These are phyloP conservation scores for Erucastrum elatum DNA, from an alignment of 345 rosid genomes.

Conservation along the genomic window DNA sequence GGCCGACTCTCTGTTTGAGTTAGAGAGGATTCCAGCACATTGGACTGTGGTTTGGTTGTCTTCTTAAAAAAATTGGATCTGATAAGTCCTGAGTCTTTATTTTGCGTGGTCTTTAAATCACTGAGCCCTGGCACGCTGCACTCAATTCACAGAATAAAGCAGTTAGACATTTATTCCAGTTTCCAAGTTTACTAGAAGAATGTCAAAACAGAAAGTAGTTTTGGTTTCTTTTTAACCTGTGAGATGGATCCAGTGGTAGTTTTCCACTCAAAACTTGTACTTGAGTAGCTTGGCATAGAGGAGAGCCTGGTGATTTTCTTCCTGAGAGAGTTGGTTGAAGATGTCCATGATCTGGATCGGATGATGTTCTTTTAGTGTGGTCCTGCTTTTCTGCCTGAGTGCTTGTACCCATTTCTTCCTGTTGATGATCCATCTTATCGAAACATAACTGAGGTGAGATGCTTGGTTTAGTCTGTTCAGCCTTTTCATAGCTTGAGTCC, in stretches of 20 bases:
- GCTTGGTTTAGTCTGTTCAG: conserved; percentile 16
- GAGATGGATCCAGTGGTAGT: conserved; percentile 34
- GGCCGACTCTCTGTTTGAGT: conserved; percentile 36
- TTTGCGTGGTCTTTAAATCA: conserved; percentile 30
- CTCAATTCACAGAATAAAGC: conserved; percentile 12
- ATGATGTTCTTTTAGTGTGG: conserved; percentile 14
- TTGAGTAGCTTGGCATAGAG: conserved; percentile 29
- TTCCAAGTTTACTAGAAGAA: conserved; percentile 4
- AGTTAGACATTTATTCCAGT: conserved; percentile 2
- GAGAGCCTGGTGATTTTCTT: conserved; percentile 24
- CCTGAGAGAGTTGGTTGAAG: conserved; percentile 27
- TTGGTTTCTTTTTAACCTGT: conserved; percentile 46
- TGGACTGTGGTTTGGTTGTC: conserved; percentile 37
- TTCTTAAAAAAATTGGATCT: conserved; percentile 43
- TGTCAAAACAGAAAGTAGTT: conserved; percentile 1
- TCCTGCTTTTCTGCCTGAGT: conserved; percentile 23
- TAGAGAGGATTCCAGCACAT: conserved; percentile 37
- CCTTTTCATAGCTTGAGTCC: conserved; percentile 35
- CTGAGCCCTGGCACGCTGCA: conserved; percentile 36
- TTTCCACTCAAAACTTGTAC: conserved; percentile 36
- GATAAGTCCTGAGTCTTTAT: conserved; percentile 45
- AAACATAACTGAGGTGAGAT: conserved; percentile 32
- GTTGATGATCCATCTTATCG: conserved; percentile 36
- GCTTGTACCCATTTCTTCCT: conserved; percentile 32
- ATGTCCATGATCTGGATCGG: conserved; percentile 31